Evolutionary conservation across 176 grass and related monocot species (phyloP).

Genomic region (Elymus sibiricus): DNA sequence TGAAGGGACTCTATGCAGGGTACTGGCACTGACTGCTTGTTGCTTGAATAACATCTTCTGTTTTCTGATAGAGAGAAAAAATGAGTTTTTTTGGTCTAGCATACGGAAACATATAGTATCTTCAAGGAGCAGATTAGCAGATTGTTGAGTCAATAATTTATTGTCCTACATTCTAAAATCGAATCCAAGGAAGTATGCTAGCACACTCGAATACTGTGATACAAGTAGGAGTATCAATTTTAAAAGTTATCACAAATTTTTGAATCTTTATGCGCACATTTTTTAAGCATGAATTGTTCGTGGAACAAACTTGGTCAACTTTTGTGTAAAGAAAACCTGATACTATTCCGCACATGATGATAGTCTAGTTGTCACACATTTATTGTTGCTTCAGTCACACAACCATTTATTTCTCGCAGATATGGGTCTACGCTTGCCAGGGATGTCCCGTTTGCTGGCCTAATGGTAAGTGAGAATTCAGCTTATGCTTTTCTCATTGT

Average conservation of each 20-base stretch:
- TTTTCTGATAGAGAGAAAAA: not conserved
- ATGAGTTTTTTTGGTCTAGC: not conserved
- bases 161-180: not conserved
- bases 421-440: constrained; percentile 98
- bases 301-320: not conserved
- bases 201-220: not conserved
- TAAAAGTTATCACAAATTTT: not conserved
- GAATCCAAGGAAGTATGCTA: not conserved
- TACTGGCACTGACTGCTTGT: constrained; percentile 24
- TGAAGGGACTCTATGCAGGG: constrained; percentile 91
- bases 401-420: constrained; percentile 42
- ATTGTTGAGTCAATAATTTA: not conserved
- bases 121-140: not conserved
- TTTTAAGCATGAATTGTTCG: not conserved
- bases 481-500: constrained; percentile 12
- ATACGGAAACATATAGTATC: not conserved
- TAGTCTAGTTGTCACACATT: constrained; percentile 18
- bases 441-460: constrained; percentile 96
- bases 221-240: not conserved
- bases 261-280: not conserved
- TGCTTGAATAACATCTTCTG: not conserved
- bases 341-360: not conserved
- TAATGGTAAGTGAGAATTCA: constrained; percentile 63
- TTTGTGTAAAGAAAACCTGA: constrained; percentile 11
- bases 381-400: constrained; percentile 5